These are phyloP conservation scores for Graphilbum ipis-grandicollis DNA, from an alignment of 2,329 filamentous ascomycete species.

Conservation along the genomic window DNA sequence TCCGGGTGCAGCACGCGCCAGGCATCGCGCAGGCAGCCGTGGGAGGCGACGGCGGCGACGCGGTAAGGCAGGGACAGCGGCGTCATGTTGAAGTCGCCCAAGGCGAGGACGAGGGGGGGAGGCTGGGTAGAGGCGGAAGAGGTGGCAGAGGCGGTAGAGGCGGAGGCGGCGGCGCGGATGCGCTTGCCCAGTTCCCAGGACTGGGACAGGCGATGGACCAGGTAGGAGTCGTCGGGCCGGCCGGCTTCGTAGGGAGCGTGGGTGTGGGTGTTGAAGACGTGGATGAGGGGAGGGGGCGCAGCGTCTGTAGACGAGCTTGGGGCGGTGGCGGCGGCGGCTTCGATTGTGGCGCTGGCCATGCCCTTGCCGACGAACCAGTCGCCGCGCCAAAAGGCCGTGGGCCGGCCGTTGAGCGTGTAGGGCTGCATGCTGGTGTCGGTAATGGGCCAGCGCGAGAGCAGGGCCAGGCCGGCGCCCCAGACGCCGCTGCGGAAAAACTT, in stretches of 20 bases:
- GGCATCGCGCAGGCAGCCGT: slow-evolving; percentile 34
- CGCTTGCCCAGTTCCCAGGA: slow-evolving; percentile 90
- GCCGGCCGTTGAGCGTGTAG: slow-evolving; percentile 85
- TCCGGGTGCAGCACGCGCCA: slow-evolving; percentile 77
- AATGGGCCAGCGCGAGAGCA: slow-evolving; percentile 84
- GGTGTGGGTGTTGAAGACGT: slow-evolving; percentile 84
- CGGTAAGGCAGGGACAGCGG: slow-evolving; percentile 71
- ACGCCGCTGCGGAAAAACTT: slow-evolving; percentile 88
- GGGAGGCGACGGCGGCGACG: slow-evolving; percentile 47
- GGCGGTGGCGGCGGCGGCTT: slow-evolving; percentile 19
- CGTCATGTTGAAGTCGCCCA: slow-evolving; percentile 97
- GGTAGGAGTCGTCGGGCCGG: slow-evolving; percentile 53
- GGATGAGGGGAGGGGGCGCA: slow-evolving; percentile 39
- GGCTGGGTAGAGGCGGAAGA: slow-evolving; percentile 28
- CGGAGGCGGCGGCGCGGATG: slow-evolving; percentile 52
- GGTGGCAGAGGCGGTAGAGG: neutral
- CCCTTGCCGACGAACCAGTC: slow-evolving; percentile 97
- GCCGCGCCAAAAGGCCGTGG: slow-evolving; percentile 82
- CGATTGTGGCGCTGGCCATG: slow-evolving; percentile 64
- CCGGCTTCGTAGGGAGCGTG: slow-evolving; percentile 78
- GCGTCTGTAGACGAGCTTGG: too few relatives aligned
- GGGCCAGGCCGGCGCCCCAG: slow-evolving; percentile 77
- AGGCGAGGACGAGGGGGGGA: slow-evolving; percentile 66
- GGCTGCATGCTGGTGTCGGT: slow-evolving; percentile 71
- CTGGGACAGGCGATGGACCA: slow-evolving; percentile 80